Evolutionary conservation across 306 rosid genomes (phyloP).

Genomic region (Dicorynia guianensis): DNA sequence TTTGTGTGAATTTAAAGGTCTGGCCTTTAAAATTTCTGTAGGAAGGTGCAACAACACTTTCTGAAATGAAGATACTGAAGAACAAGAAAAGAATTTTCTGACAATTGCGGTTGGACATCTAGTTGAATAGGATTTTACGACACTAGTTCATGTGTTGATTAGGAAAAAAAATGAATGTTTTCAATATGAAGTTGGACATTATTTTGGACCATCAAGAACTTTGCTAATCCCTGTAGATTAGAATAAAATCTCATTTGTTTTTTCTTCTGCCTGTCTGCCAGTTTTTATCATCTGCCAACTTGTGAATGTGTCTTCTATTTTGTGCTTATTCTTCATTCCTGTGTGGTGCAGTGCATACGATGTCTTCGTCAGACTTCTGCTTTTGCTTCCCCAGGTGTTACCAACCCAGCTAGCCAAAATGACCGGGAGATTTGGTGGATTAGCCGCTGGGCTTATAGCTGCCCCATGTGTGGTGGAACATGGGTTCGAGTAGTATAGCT

Average conservation of each 20-base stretch:
- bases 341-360: constrained; percentile 85
- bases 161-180: neutral
- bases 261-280: constrained; percentile 2
- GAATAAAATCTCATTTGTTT: neutral
- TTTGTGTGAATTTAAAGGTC: neutral
- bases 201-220: neutral
- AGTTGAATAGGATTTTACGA: neutral
- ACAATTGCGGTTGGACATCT: neutral
- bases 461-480: constrained; percentile 99
- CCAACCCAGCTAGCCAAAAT: constrained; percentile 58
- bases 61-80: neutral
- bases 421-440: constrained; percentile 92
- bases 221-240: constrained; percentile 12
- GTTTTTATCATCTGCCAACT: neutral
- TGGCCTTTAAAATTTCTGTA: neutral
- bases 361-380: constrained; percentile 97
- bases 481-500: constrained; percentile 96
- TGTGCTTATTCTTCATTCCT: constrained; percentile 30
- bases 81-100: neutral
- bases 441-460: constrained; percentile 95
- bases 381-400: constrained; percentile 70
- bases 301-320: constrained; percentile 3
- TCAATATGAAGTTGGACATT: neutral
- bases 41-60: neutral
- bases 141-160: constrained; percentile 14